Base-by-base conservation (phyloP, 106 monocot species). In the Posidonia australis region DNA sequence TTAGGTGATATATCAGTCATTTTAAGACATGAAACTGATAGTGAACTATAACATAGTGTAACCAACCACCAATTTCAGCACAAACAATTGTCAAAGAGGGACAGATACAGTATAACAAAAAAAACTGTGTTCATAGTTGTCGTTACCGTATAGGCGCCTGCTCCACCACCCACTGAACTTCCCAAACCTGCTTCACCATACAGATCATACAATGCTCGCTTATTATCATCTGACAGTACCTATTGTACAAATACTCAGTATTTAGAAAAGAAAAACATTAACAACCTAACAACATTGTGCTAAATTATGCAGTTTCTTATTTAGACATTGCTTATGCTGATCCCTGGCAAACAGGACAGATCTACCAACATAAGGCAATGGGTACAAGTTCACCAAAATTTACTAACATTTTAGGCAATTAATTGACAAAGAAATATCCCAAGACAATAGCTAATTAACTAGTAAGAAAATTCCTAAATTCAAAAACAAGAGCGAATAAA, bases 131-230 rank as follows among this genome's bases (percentile, higher is more conserved):
- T n/a, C n/a, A n/a, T n/a, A n/a, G n/a, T 36, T 36, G 7, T 4
- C 7, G 30, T 17, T 77, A 89, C 90, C 76, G 96, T 86, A 77
- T 96, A 90, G 62, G 84, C 74, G 66, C 90, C 90, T 79, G 80
- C 75, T 42, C 81, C 72, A 43, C 90, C 84, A 30, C 87, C 90
- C 55, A 84, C 74, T 27, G 84, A 55, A 67, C 90, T 96, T 67
- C 84, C 86, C 48, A 96, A 80, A 62, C 96, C 96, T 54, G 84
- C 90, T 81, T 96, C 96, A 65, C 96, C 96, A 83, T 90, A 96
- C 46, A 82, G 86, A 80, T 96, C 96, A 77, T 96, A 96, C 53
- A 90, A 72, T 43, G 82, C 74, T 60, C 96, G 86, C 77, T 90
- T 90, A 58, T 84, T 82, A 64, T 96, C 96, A 84, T 96, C 96